A percentile compares a stretch with the other conserved stretches of the same genome.
These are phyloP conservation scores for Cordyceps pruinosa DNA, from an alignment of 2,329 filamentous ascomycete species.

Conservation along the genomic window DNA sequence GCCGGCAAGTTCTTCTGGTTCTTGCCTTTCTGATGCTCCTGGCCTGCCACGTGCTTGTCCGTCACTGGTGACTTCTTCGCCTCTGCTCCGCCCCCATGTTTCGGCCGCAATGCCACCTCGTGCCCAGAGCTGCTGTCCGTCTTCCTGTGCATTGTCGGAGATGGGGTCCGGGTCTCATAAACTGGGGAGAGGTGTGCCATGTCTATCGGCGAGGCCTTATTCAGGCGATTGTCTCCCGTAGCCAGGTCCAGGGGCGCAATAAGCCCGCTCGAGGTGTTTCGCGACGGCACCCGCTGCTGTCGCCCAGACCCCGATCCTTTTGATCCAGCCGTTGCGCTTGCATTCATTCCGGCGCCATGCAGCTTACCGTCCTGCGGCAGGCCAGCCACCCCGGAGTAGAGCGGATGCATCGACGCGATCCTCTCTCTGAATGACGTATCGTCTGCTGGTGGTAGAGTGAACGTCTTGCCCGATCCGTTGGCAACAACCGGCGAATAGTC, in stretches of 20 bases:
- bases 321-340: conserved; percentile 20
- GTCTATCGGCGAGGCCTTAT: conserved; percentile 30
- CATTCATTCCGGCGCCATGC: conserved; percentile 14
- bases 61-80: conserved; percentile 17
- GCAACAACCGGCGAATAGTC: conserved; percentile 28
- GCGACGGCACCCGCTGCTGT: conserved; percentile 32
- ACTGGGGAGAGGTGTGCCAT: conserved; percentile 61
- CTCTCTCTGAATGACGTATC: conserved; percentile 36
- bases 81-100: conserved; percentile 13
- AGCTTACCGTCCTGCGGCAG: conserved; percentile 23
- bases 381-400: conserved; percentile 23
- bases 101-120: conserved; percentile 1
- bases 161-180: conserved; percentile 65
- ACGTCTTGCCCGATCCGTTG: conserved; percentile 26
- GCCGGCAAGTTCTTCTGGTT: conserved; percentile 31
- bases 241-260: conserved; percentile 53
- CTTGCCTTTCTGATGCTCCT: conserved; percentile 11
- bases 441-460: conserved; percentile 21
- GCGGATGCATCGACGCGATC: conserved; percentile 33
- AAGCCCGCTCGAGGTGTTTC: conserved; percentile 39
- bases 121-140: conserved; percentile 31
- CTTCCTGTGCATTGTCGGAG: conserved; percentile 54
- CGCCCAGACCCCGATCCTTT: conserved; percentile 25
- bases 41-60: conserved; percentile 18
- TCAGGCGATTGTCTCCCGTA: conserved; percentile 36